A percentile compares a stretch with the other conserved stretches of the same genome.
phyloP scores from a whole-genome alignment of 2,329 filamentous ascomycete genomes.

The Bipolaris cookei region DNA sequence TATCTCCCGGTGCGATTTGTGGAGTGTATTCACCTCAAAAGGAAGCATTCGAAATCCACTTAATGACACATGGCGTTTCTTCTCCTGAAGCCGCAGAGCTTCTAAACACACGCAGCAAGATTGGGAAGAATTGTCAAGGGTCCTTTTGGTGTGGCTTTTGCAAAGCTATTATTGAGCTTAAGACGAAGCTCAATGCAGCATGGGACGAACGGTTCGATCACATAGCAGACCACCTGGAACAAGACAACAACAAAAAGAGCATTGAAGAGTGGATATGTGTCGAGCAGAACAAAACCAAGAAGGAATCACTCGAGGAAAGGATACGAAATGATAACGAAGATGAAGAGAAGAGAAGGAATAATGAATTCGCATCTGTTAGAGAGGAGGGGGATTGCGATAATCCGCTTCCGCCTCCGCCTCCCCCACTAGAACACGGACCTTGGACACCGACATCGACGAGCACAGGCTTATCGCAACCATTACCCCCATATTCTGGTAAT shows the following conservation, averaged over 20 bases:
- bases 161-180: constrained; percentile 58
- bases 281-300: constrained; percentile 47
- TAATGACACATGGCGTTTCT: constrained; percentile 58
- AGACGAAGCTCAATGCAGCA: constrained; percentile 59
- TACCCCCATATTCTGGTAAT: background rate
- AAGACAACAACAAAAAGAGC: constrained; percentile 55
- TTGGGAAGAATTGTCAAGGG: constrained; percentile 68
- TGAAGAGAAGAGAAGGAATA: constrained; percentile 15
- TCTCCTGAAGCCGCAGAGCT: constrained; percentile 35
- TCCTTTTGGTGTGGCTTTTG: constrained; percentile 93
- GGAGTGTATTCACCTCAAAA: constrained; percentile 64
- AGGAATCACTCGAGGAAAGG: constrained; percentile 28
- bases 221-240: constrained; percentile 74
- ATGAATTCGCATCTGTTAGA: constrained; percentile 12
- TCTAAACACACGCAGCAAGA: constrained; percentile 61
- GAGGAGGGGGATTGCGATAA: constrained; percentile 6
- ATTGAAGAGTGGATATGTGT: constrained; percentile 65
- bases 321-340: constrained; percentile 30
- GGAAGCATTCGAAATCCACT: constrained; percentile 67
- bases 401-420: background rate
- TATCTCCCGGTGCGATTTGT: constrained; percentile 52
- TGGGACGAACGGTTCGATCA: constrained; percentile 72
- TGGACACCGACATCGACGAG: background rate
- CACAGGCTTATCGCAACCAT: background rate
- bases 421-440: background rate